phyloP scores from a whole-genome alignment of 768 basidiomycete species.

The Xerocomellus chrysenteron region DNA sequence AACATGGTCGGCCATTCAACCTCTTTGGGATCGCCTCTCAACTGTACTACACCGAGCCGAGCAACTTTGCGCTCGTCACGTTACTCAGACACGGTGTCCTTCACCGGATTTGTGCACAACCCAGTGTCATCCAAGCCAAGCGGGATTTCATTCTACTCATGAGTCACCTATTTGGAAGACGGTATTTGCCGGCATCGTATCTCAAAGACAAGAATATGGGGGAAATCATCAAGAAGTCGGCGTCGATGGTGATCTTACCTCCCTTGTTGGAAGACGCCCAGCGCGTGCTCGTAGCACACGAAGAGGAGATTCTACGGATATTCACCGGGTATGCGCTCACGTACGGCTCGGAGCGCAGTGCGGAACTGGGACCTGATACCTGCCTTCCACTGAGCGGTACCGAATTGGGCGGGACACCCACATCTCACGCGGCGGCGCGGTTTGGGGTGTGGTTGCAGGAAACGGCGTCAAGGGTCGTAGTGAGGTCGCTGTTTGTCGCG shows the following conservation, averaged over 20 bases:
- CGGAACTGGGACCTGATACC: constrained; percentile 42
- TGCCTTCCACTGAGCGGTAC: constrained; percentile 49
- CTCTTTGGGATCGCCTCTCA: constrained; percentile 54
- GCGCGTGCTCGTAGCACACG: constrained; percentile 44
- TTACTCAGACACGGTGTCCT: constrained; percentile 58
- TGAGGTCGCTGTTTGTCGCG: constrained; percentile 63
- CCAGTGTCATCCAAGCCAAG: constrained; percentile 41
- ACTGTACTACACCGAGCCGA: constrained; percentile 65
- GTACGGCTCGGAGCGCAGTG: constrained; percentile 42
- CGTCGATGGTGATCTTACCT: constrained; percentile 58
- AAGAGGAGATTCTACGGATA: constrained; percentile 48
- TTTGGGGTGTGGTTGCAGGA: constrained; percentile 40
- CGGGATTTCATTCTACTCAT: constrained; percentile 53
- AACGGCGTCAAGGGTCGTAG: constrained; percentile 38
- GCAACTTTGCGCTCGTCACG: constrained; percentile 62
- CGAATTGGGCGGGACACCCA: constrained; percentile 19
- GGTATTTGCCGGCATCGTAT: constrained; percentile 47
- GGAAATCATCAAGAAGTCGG: constrained; percentile 41
- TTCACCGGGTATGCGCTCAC: constrained; percentile 56
- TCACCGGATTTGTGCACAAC: constrained; percentile 53
- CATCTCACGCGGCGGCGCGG: constrained; percentile 6
- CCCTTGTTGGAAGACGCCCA: constrained; percentile 42
- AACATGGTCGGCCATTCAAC: constrained; percentile 55
- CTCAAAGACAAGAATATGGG: constrained; percentile 37
- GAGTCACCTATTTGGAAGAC: constrained; percentile 66